Base-by-base conservation (phyloP, 2,329 filamentous ascomycete species). In the Colletotrichum navitas region DNA sequence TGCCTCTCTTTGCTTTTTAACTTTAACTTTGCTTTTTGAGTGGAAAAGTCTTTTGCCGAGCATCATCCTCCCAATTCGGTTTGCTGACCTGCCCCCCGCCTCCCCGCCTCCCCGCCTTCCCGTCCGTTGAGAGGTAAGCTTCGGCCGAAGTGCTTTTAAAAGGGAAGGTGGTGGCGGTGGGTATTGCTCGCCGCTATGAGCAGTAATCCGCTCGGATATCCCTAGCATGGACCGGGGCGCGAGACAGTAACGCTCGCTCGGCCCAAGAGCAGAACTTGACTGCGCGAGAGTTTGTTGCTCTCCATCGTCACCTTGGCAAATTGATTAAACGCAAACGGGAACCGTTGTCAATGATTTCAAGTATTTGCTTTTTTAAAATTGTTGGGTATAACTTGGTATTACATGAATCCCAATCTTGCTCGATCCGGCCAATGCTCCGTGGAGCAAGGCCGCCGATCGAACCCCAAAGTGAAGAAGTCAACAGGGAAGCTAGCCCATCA, bases 401-500 rank as follows among this genome's bases (percentile, higher is more conserved):
- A 72, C 70, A 72, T 65, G 61, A 72, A 64, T 72, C 59, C 60
- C 66, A 64, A 64, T 63, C 66, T 65, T 69, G 68, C 69, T 60
- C 59, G 18, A 55, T 60, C 47, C 52, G 34, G 51, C 52, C 56
- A n/a, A 39, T 63, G 26, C 51, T 66, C 63, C 45, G 45, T 61
- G 47, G 47, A 66, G 67, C 21, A 39, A 26, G 8, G 36, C 41
- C 24, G 47, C 59, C 36, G 62, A 59, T 52, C 26, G 54, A 63
- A 55, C 34, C 54, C 58, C 54, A 34, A 21, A 36, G 36, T 60
- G 36, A 52, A 72, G 55, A 72, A 73, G 52, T 59, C 64, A 70
- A 72, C 65, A 56, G 68, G 77, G 76, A 55, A 78, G 73, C 77
- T 79, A 75, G 76, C 77, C 77, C 75, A 74, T 77, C 67, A 41